Conservation (phyloP, 225 moss, liverwort and hornwort species). For the Straminergon stramineum region DNA sequence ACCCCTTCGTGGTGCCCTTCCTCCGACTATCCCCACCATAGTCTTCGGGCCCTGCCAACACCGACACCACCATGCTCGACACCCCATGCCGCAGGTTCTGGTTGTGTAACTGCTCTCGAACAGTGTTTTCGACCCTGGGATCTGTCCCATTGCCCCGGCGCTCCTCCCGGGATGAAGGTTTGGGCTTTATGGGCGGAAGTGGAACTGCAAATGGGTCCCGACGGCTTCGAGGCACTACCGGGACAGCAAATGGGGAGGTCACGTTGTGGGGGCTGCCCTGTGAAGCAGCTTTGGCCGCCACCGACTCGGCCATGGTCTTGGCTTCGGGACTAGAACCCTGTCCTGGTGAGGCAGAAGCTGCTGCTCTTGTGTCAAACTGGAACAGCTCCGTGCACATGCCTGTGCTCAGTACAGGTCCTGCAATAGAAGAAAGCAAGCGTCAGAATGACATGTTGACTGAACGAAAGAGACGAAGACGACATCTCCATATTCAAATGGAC, state of each 20-base stretch:
- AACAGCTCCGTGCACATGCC: constrained; percentile 54
- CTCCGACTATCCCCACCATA: background rate
- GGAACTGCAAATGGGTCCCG: constrained; percentile 42
- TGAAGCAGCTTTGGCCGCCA: constrained; percentile 9
- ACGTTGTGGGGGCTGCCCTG: constrained; percentile 7
- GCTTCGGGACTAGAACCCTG: background rate
- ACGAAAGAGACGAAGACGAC: background rate
- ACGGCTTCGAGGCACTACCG: constrained; percentile 7
- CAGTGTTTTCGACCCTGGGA: constrained; percentile 21
- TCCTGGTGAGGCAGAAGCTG: background rate
- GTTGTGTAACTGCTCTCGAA: constrained; percentile 11
- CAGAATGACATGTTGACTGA: background rate
- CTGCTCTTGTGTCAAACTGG: constrained; percentile 38
- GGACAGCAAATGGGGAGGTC: constrained; percentile 1
- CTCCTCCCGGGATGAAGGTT: background rate
- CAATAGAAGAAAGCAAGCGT: background rate
- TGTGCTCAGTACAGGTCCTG: constrained; percentile 31
- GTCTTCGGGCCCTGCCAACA: constrained; percentile 37
- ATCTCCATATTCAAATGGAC: no score
- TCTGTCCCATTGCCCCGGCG: constrained; percentile 13
- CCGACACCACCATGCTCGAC: constrained; percentile 52
- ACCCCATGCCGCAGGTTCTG: constrained; percentile 10
- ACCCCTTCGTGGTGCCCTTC: constrained; percentile 6
- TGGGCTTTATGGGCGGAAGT: constrained; percentile 17
- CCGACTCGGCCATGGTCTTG: constrained; percentile 11